Conservation (phyloP, 2,329 filamentous ascomycete species). For the Coniella vitis region DNA sequence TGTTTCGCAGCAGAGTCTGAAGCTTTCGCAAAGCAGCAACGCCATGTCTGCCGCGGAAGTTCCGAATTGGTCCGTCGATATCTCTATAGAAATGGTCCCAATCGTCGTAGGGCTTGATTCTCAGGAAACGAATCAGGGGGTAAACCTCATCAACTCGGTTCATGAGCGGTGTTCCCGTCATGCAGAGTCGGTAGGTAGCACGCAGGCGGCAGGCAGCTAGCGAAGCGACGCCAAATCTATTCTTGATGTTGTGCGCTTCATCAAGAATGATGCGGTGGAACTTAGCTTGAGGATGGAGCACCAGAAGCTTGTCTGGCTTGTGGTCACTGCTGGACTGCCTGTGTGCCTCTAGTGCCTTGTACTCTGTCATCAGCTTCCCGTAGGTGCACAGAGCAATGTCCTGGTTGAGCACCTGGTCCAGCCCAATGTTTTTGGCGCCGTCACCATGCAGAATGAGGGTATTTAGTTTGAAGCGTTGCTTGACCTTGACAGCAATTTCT, state of each 20-base stretch:
- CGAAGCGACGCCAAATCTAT: slow-evolving; percentile 3
- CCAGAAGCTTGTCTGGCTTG: slow-evolving; percentile 21
- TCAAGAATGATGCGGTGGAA: slow-evolving; percentile 13
- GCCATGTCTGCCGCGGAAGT: slow-evolving; percentile 2
- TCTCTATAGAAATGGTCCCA: slow-evolving; percentile 29
- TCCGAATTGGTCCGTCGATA: slow-evolving; percentile 5
- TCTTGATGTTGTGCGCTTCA: slow-evolving; percentile 14
- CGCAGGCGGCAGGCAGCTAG: slow-evolving; percentile 1
- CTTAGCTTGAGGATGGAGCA: neutral
- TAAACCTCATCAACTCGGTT: slow-evolving; percentile 9
- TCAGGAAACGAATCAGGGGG: slow-evolving; percentile 29
- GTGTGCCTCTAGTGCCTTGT: neutral
- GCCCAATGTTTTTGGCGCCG: slow-evolving; percentile 6
- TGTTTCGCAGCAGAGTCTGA: slow-evolving; percentile 56
- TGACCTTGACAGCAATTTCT: slow-evolving; percentile 51
- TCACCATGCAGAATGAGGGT: slow-evolving; percentile 23
- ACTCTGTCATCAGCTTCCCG: slow-evolving; percentile 6
- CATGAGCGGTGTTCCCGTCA: slow-evolving; percentile 14
- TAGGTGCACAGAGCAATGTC: slow-evolving; percentile 13
- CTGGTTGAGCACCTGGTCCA: slow-evolving; percentile 1
- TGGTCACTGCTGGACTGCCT: neutral
- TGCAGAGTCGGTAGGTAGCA: slow-evolving; percentile 7
- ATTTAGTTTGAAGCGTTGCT: slow-evolving; percentile 18
- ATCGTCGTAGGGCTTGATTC: slow-evolving; percentile 15
- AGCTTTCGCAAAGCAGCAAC: slow-evolving; percentile 32